Evolutionary conservation across 225 moss, liverwort and hornwort genomes (phyloP), one percentile per base, ranked within the genome.

Genomic region (Asterella californica): DNA sequence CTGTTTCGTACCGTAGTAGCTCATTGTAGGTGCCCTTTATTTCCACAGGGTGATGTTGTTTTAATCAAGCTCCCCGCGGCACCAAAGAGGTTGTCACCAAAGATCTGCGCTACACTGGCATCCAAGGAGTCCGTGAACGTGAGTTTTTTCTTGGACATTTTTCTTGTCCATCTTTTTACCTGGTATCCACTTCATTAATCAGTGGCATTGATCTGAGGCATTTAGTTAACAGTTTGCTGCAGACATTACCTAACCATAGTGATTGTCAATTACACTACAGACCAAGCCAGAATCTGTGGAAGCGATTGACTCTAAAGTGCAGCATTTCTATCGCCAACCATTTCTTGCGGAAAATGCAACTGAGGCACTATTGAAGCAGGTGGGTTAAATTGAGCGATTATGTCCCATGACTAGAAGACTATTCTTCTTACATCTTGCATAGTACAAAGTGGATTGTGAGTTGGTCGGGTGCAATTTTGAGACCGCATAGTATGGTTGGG

Each of bases 241-340:
- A 42, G 50, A 19, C 48, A 50, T 27, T 33, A 32, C 29, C 15
- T 74, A 27, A 74, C 74, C 12, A 0, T 11, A 46, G 17, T 59
- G 37, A 24, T n/a, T 36, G 33, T 37, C 18, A 24, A 37, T 76
- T 36, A n/a, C 38, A 0, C 32, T 11, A 0, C 65, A 78, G 78
- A 48, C 49, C 22, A 65, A 78, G 30, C 33, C 78, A 27, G 46
- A 66, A 65, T 46, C 42, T 8, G 25, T 45, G 10, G 61, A 60
- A 49, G 49, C 64, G 25, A 65, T 50, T n/a, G 66, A 78, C n/a
- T 27, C 46, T 63, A 86, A 92, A 85, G 88, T 99, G 80, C 87
- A 92, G 70, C 94, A 99, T 80, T 69, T 94, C 25, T 99, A 94
- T 63, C 92, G 94, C 78, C 86, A 84, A 79, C 97, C 97, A 24